phyloP scores from a whole-genome alignment of 345 rosid species.

The Arabis alpina region DNA sequence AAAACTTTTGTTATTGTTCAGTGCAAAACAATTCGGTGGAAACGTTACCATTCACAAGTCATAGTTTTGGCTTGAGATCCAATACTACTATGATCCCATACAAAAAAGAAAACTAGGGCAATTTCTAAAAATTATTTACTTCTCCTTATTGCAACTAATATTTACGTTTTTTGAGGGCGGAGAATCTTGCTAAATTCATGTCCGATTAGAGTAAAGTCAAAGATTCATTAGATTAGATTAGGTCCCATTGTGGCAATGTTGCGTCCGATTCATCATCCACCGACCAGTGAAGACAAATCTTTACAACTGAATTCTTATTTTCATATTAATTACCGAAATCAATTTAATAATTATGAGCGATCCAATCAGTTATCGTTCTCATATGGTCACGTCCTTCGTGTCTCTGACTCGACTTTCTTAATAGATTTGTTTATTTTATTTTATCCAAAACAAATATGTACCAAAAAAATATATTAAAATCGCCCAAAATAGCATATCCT shows the following conservation, averaged over 20 bases:
- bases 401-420: slow-evolving; percentile 35
- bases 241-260: slow-evolving; percentile 26
- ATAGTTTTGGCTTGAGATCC: no score
- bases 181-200: slow-evolving; percentile 23
- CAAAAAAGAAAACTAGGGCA: no score
- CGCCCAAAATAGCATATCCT: no score
- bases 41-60: no score
- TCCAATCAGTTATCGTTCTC: slow-evolving; percentile 16
- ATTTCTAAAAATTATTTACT: no score
- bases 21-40: no score
- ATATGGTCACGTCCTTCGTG: slow-evolving; percentile 22
- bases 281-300: slow-evolving; percentile 24
- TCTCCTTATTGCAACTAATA: background rate
- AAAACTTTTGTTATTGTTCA: no score
- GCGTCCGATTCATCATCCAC: slow-evolving; percentile 36
- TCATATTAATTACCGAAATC: background rate
- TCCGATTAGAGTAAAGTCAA: slow-evolving; percentile 39
- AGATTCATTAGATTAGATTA: slow-evolving; percentile 21
- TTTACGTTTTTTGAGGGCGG: background rate
- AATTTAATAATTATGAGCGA: background rate
- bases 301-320: background rate
- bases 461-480: background rate
- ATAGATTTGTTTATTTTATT: background rate
- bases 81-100: no score
- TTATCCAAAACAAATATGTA: slow-evolving; percentile 4